Conservation (phyloP, 257 asterid species). For the Solanum ossicruentum region DNA sequence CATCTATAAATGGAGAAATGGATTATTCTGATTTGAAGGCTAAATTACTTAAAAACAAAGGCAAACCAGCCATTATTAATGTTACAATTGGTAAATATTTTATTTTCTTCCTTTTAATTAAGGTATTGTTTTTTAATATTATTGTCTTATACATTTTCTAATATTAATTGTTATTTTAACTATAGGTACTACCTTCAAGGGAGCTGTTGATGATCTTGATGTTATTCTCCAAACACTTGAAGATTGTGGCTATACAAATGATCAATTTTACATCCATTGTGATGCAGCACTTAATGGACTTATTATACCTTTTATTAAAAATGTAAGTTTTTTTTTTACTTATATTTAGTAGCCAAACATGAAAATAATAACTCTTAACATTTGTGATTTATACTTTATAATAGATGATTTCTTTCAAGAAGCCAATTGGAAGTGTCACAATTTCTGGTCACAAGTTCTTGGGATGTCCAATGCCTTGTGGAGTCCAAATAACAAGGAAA, state of each 20-base stretch:
- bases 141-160: not conserved
- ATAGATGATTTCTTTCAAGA: constrained; percentile 9
- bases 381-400: not conserved
- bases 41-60: constrained; percentile 5
- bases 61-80: constrained; percentile 12
- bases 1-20: constrained; percentile 3
- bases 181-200: constrained; percentile 32
- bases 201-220: constrained; percentile 28
- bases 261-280: constrained; percentile 21
- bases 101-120: not conserved
- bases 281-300: constrained; percentile 25
- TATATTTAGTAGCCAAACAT: not conserved
- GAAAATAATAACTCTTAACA: not conserved
- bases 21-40: constrained; percentile 6
- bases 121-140: not conserved
- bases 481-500: constrained; percentile 16
- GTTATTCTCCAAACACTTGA: constrained; percentile 9
- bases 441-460: constrained; percentile 15
- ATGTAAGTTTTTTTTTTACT: not conserved
- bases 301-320: constrained; percentile 18
- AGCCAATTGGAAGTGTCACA: constrained; percentile 14
- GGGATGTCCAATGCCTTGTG: constrained; percentile 28
- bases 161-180: not conserved
- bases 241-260: constrained; percentile 12
- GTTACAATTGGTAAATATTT: constrained; percentile 5